Percentiles rank a stretch among this genome's conserved stretches.
These are phyloP conservation scores for Blastobotrys petasosporus DNA, from an alignment of 1,139 yeast genomes.

Conservation along the genomic window DNA sequence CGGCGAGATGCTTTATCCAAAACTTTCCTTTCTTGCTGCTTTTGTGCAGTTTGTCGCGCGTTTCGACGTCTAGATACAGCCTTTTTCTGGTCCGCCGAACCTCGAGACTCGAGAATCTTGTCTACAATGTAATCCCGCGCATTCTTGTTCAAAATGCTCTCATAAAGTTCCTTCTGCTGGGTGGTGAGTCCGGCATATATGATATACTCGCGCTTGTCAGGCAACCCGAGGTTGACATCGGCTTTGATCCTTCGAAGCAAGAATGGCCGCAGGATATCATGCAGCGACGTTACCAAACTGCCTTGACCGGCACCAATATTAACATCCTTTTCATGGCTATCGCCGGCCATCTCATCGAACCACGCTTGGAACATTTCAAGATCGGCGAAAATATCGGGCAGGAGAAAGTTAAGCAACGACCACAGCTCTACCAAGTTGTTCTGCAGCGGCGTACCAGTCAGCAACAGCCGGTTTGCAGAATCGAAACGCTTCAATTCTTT, in stretches of 20 bases:
- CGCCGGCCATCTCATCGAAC: constrained; percentile 68
- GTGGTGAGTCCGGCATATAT: constrained; percentile 64
- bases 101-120: constrained; percentile 33
- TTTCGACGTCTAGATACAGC: neutral
- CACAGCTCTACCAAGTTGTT: constrained; percentile 84
- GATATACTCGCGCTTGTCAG: constrained; percentile 84
- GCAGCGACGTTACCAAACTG: constrained; percentile 65
- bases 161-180: constrained; percentile 59
- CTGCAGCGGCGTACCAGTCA: constrained; percentile 93
- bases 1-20: too few species aligned
- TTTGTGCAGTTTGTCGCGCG: neutral
- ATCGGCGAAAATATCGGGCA: constrained; percentile 91
- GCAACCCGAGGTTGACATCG: constrained; percentile 62
- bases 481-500: constrained; percentile 60
- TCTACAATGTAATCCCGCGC: constrained; percentile 31
- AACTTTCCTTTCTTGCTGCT: neutral
- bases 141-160: constrained; percentile 47
- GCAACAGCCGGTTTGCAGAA: constrained; percentile 56
- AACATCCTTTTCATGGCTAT: constrained; percentile 24
- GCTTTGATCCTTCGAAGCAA: constrained; percentile 72
- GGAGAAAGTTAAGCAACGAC: constrained; percentile 80
- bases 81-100: constrained; percentile 6
- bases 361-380: constrained; percentile 83
- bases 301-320: constrained; percentile 38
- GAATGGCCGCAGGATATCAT: constrained; percentile 84